These are phyloP conservation scores for Trametes meyenii DNA, from an alignment of 768 basidiomycete species.

Conservation along the genomic window DNA sequence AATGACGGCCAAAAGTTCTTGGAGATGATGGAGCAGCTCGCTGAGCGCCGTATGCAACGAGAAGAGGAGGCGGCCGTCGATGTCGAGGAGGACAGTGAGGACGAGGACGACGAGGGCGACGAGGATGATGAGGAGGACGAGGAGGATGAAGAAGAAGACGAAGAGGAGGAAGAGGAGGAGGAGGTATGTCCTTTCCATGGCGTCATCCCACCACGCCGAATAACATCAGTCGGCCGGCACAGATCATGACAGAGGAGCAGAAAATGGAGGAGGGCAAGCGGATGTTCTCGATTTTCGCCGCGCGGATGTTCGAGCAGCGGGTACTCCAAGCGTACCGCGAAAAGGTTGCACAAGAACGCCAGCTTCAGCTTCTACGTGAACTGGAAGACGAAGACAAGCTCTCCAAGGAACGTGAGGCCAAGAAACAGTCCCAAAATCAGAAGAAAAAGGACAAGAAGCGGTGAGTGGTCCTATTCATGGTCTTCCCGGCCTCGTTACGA, in stretches of 20 bases:
- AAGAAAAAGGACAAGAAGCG: slow-evolving; percentile 99
- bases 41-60: slow-evolving; percentile 89
- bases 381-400: slow-evolving; percentile 94
- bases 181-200: slow-evolving; percentile 35
- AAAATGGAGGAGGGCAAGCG: slow-evolving; percentile 99
- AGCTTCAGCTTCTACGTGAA: slow-evolving; percentile 89
- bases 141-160: slow-evolving; percentile 54
- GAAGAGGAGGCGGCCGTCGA: slow-evolving; percentile 67
- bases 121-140: slow-evolving; percentile 54
- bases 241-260: slow-evolving; percentile 92
- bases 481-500: slow-evolving; percentile 16
- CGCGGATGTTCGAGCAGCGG: slow-evolving; percentile 98
- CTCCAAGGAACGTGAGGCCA: slow-evolving; percentile 84
- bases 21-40: slow-evolving; percentile 99
- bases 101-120: slow-evolving; percentile 53
- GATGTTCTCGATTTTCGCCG: slow-evolving; percentile 99
- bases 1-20: slow-evolving; percentile 99
- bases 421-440: slow-evolving; percentile 92
- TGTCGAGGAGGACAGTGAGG: slow-evolving; percentile 50
- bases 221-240: slow-evolving; percentile 19
- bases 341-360: slow-evolving; percentile 94
- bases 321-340: slow-evolving; percentile 96
- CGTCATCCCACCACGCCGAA: slow-evolving; percentile 7
- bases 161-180: slow-evolving; percentile 54
- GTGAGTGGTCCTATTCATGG: slow-evolving; percentile 43